Evolutionary conservation across 331 rosid genomes (phyloP).

Genomic region (Quercus lobata): DNA sequence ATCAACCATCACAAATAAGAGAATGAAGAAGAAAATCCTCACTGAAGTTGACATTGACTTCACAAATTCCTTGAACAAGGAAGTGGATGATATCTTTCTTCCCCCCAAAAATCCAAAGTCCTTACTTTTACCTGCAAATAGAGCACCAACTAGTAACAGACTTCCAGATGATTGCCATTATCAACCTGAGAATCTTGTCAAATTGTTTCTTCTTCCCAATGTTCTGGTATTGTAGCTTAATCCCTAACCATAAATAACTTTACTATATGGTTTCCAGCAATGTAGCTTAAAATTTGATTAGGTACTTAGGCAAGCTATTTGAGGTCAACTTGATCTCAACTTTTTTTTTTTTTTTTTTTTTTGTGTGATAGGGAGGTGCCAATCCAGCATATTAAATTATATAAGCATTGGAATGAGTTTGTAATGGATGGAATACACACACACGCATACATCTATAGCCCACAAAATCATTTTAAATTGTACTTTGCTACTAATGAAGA

Average conservation of each 20-base stretch:
- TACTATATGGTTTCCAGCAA: neutral
- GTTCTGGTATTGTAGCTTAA: conserved; percentile 10
- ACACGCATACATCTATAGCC: neutral
- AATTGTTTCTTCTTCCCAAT: conserved; percentile 30
- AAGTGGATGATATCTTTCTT: conserved; percentile 10
- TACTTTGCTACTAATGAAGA: neutral
- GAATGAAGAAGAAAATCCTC: neutral
- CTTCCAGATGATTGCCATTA: conserved; percentile 29
- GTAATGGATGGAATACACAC: neutral
- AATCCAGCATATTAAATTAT: neutral
- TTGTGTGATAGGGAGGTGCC: neutral
- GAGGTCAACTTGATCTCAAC: neutral
- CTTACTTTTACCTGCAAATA: conserved; percentile 10
- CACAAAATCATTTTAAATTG: neutral
- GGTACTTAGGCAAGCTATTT: neutral
- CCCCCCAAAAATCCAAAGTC: conserved; percentile 7
- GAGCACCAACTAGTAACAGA: neutral
- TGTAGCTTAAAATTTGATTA: neutral
- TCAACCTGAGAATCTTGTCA: conserved; percentile 22
- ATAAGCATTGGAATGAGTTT: neutral
- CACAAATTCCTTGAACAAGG: neutral
- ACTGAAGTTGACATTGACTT: conserved; percentile 10
- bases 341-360: neutral
- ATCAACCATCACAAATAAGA: neutral
- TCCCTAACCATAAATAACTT: neutral